Evolutionary conservation across 2,329 filamentous ascomycete genomes (phyloP).

Genomic region (Microsporum ferrugineum): DNA sequence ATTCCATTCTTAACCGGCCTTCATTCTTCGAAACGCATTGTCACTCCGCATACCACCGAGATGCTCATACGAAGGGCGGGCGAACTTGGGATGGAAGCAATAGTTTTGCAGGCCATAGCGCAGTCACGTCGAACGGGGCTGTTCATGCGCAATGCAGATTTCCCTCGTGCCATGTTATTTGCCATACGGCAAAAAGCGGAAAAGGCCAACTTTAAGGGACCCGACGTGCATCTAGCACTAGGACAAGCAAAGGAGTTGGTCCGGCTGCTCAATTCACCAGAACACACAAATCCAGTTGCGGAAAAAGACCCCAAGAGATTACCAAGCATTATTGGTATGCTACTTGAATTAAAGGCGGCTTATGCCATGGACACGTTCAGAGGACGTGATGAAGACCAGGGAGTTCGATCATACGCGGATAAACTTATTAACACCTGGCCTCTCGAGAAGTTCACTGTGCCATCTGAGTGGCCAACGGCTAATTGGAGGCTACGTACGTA

Average conservation of each 20-base stretch:
- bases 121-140: conserved; percentile 28
- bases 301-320: conserved; percentile 28
- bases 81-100: conserved; percentile 24
- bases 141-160: conserved; percentile 20
- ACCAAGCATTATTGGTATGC: conserved; percentile 32
- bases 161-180: conserved; percentile 28
- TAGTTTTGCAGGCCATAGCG: conserved; percentile 29
- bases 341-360: conserved; percentile 38
- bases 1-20: conserved; percentile 32
- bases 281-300: conserved; percentile 20
- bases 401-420: conserved; percentile 31
- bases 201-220: conserved; percentile 25
- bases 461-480: conserved; percentile 16
- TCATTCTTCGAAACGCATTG: conserved; percentile 20
- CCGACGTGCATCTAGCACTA: conserved; percentile 21
- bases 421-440: conserved; percentile 28
- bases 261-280: conserved; percentile 26
- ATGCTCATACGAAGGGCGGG: conserved; percentile 31
- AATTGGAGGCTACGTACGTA: conserved; percentile 23
- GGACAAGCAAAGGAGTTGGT: conserved; percentile 26
- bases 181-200: conserved; percentile 28
- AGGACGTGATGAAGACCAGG: conserved; percentile 31
- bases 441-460: conserved; percentile 19
- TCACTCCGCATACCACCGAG: conserved; percentile 21
- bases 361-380: conserved; percentile 27